Conservation (phyloP, 805 yeast genomes). For the Yamadazyma philogaea region DNA sequence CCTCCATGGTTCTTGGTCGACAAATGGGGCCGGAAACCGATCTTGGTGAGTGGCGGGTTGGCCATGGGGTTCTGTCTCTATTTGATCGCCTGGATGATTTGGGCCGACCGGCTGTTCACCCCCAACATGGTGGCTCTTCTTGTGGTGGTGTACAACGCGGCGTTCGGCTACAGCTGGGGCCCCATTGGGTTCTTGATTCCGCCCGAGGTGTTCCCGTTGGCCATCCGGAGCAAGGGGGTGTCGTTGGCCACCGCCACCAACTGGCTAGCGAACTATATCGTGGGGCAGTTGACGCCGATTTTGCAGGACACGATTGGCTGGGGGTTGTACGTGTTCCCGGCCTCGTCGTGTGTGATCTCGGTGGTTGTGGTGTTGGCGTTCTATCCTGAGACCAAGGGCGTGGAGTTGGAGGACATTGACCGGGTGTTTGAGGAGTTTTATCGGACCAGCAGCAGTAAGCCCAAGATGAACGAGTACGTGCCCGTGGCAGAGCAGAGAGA, state of each 20-base stretch:
- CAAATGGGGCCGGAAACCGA: conserved; percentile 45
- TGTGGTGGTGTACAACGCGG: conserved; percentile 42
- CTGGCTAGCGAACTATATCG: conserved; percentile 45
- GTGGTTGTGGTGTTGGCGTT: conserved; percentile 31
- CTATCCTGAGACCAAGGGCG: conserved; percentile 45
- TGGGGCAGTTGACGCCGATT: conserved; percentile 45
- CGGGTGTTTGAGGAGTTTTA: conserved; percentile 34
- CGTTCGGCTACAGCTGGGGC: conserved; percentile 47
- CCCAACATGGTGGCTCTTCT: conserved; percentile 39
- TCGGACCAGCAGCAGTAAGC: conserved; percentile 13
- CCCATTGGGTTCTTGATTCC: conserved; percentile 45
- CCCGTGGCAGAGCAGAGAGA: conserved; percentile 9
- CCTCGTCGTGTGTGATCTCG: conserved; percentile 34
- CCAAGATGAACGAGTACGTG: conserved; percentile 18
- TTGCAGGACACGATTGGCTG: conserved; percentile 38
- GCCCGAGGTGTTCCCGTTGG: conserved; percentile 43
- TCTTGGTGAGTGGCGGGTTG: conserved; percentile 39
- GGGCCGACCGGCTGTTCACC: conserved; percentile 28
- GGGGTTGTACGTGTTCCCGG: conserved; percentile 42
- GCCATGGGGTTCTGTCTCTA: conserved; percentile 37
- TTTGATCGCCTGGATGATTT: conserved; percentile 34
- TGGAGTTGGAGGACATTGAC: conserved; percentile 44
- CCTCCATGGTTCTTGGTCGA: conserved; percentile 48
- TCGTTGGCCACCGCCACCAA: conserved; percentile 44
- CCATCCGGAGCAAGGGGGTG: conserved; percentile 43